phyloP scores from a whole-genome alignment of 352 stramenopile genomes.

The Globisporangium polare region DNA sequence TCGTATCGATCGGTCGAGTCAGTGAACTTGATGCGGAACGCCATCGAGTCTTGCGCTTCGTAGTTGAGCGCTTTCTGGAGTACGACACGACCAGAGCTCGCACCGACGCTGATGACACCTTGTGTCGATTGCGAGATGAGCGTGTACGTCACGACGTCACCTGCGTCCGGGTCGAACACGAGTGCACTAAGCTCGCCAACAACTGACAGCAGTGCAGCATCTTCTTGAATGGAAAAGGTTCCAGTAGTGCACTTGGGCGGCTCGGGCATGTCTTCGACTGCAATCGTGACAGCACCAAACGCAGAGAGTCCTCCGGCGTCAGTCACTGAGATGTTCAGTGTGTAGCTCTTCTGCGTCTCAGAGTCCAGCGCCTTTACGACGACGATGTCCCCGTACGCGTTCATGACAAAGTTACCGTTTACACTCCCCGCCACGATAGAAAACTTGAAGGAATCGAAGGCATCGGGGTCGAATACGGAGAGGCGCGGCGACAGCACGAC shows the following conservation, averaged over 20 bases:
- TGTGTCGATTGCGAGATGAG: not conserved
- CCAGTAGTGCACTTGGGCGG: conserved; percentile 26
- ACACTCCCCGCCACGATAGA: conserved; percentile 28
- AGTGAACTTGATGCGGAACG: conserved; percentile 38
- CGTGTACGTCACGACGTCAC: conserved; percentile 6
- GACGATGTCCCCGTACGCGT: conserved; percentile 37
- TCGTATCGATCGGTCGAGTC: conserved; percentile 33
- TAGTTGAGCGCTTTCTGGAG: conserved; percentile 32
- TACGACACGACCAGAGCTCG: conserved; percentile 17
- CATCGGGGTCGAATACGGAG: conserved; percentile 32
- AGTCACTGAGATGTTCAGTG: conserved; percentile 32
- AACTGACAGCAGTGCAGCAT: not conserved
- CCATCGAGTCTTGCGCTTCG: conserved; percentile 31
- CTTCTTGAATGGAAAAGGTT: conserved; percentile 29
- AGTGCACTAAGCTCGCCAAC: conserved; percentile 2
- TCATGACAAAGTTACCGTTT: conserved; percentile 33
- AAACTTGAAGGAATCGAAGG: conserved; percentile 39
- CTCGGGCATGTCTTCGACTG: conserved; percentile 39
- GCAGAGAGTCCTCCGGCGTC: conserved; percentile 35
- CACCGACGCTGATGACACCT: conserved; percentile 2
- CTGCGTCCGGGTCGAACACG: conserved; percentile 2
- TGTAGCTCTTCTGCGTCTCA: conserved; percentile 30
- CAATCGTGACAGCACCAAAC: conserved; percentile 23
- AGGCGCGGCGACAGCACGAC: conserved; percentile 27
- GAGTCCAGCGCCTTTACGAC: conserved; percentile 35